Base-by-base conservation (phyloP, 2,329 filamentous ascomycete species). In the Epichloe sp. region DNA sequence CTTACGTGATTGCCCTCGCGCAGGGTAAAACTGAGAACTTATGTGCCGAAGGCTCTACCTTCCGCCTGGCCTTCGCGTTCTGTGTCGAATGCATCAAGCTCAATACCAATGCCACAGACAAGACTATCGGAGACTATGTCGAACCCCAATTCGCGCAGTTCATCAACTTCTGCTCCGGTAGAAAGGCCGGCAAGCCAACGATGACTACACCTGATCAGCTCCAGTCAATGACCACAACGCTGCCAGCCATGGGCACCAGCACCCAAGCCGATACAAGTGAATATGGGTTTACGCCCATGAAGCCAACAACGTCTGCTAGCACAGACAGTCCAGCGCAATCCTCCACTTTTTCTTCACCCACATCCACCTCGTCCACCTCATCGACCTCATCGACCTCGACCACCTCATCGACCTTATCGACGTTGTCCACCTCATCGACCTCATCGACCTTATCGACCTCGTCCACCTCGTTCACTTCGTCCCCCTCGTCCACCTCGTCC, bases 1-100 rank as follows among this genome's bases (percentile, higher is more conserved):
- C 71, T 15, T 69, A 62, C 36, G 43, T 89, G 3, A 73, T 77
- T 56, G 77, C 68, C 0, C 67, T 76, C 51, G 56, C 53, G 0
- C 54, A 67, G 1, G 81, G 81, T 26, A 78, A 79, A 58, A 62
- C 60, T 0, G 53, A 66, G 0, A 56, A 44, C 0, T 70, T 83
- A 1, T 84, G 81, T 59, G 56, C 49, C 0, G 0, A 48, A 0
- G 61, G 48, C 6, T 77, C 76, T 0, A 52, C 62, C 0, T 84
- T 80, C 63, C 44, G 47, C 3, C 44, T 49, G 0, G 60, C 60
- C 21, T 64, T 70, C 11, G 15, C 48, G 0, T 43, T 51, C 1
- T 84, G 80, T 62, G 23, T 58, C 0, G 4, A 4, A 0, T 82
- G 79, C 55, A 65, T 77, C 45, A 15, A 17, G 0, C 53, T 17